phyloP scores from a whole-genome alignment of 768 basidiomycete genomes.

The Clitopilus passeckerianus region DNA sequence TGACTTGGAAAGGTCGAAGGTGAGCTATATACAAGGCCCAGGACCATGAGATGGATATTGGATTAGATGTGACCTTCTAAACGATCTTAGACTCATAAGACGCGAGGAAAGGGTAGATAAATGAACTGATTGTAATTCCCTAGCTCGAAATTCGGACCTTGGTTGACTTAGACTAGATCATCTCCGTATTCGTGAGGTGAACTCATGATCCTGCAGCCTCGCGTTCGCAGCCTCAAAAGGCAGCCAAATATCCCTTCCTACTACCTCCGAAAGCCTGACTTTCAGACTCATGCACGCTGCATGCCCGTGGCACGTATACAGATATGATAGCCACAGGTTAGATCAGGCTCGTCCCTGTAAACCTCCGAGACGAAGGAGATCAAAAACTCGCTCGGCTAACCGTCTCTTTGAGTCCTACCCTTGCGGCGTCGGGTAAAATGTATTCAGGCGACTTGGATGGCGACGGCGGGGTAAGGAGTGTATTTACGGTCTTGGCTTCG shows the following conservation, averaged over 20 bases:
- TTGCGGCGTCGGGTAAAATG: background rate
- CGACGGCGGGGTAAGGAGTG: background rate
- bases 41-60: background rate
- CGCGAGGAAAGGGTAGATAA: background rate
- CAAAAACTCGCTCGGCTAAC: background rate
- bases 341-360: background rate
- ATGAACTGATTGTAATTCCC: background rate
- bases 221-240: background rate
- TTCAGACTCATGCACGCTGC: too few relatives aligned
- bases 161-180: background rate
- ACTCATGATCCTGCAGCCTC: background rate
- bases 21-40: background rate
- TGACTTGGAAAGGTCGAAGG: too few relatives aligned
- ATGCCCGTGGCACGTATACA: too few relatives aligned
- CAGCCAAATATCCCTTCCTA: background rate
- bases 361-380: background rate
- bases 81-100: background rate
- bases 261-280: too few relatives aligned
- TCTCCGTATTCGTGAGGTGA: background rate
- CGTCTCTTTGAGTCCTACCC: background rate
- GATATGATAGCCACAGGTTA: background rate
- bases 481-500: background rate
- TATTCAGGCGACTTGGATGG: background rate
- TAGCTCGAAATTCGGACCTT: background rate
- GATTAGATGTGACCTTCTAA: background rate